Percentiles rank a stretch among this genome's conserved stretches.
phyloP scores from a whole-genome alignment of 257 asterid species.

The Leonotis leonurus region DNA sequence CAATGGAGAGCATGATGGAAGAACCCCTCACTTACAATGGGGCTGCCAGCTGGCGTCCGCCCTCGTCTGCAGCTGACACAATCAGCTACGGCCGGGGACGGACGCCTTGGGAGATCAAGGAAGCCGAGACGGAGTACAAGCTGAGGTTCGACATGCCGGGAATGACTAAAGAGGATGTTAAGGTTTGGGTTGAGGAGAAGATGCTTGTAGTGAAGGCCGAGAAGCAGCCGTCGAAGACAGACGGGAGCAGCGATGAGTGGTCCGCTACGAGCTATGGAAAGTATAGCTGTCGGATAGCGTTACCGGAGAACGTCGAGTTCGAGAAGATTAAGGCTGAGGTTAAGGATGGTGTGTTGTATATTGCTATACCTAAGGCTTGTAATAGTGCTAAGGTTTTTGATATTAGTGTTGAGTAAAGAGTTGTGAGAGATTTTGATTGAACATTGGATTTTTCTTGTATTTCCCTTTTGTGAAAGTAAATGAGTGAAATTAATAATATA shows the following conservation, averaged over 20 bases:
- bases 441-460: neutral
- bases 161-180: slow-evolving; percentile 60
- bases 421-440: too few species aligned
- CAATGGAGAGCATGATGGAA: slow-evolving; percentile 66
- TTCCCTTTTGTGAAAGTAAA: too few species aligned
- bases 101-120: slow-evolving; percentile 78
- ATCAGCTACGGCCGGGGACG: slow-evolving; percentile 47
- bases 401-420: slow-evolving; percentile 28
- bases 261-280: slow-evolving; percentile 54
- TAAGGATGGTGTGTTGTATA: slow-evolving; percentile 67
- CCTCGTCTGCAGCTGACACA: slow-evolving; percentile 6
- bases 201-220: slow-evolving; percentile 63
- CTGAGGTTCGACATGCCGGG: slow-evolving; percentile 84
- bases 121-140: slow-evolving; percentile 48
- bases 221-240: slow-evolving; percentile 22
- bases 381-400: slow-evolving; percentile 39
- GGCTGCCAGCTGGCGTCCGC: slow-evolving; percentile 23
- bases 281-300: slow-evolving; percentile 53
- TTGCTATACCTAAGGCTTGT: slow-evolving; percentile 44
- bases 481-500: too few species aligned
- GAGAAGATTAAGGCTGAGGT: slow-evolving; percentile 79
- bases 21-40: slow-evolving; percentile 42
- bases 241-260: slow-evolving; percentile 43
- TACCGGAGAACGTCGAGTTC: slow-evolving; percentile 67
- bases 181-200: slow-evolving; percentile 64